A percentile compares a stretch with the other conserved stretches of the same genome.
Conservation (phyloP, 805 yeast genomes). For the Priceomyces carsonii region DNA sequence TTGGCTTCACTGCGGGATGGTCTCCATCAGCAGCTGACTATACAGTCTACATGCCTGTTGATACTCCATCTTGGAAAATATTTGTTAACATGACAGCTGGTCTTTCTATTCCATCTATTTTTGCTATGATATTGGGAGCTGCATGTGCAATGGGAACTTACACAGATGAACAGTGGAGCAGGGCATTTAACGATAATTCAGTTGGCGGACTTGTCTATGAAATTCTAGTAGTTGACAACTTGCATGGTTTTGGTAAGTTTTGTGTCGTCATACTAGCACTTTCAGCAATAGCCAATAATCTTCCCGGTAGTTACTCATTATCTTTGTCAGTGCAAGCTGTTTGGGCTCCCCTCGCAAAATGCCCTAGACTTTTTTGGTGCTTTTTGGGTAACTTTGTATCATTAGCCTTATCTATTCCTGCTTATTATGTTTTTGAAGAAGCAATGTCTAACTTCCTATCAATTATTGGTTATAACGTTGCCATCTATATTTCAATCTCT, state of each 20-base stretch:
- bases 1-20: constrained; percentile 37
- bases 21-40: constrained; percentile 34
- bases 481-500: constrained; percentile 33
- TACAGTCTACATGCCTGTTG: constrained; percentile 31
- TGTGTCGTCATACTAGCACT: constrained; percentile 31
- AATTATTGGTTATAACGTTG: constrained; percentile 32
- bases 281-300: constrained; percentile 31
- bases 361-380: constrained; percentile 39
- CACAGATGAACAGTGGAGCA: constrained; percentile 42
- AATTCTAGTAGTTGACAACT: constrained; percentile 25
- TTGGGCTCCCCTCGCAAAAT: constrained; percentile 29
- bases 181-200: constrained; percentile 51
- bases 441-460: constrained; percentile 34
- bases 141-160: constrained; percentile 31
- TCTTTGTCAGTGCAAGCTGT: constrained; percentile 30
- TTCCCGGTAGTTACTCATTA: constrained; percentile 35
- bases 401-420: constrained; percentile 34
- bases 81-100: constrained; percentile 37
- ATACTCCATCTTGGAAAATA: constrained; percentile 27
- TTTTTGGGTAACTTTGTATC: constrained; percentile 30
- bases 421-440: constrained; percentile 30
- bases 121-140: constrained; percentile 61
- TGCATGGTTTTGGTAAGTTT: constrained; percentile 34
- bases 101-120: constrained; percentile 64
- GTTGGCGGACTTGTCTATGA: constrained; percentile 40